Evolutionary conservation across 371 early-diverging fungal genomes (phyloP).

Genomic region (Rhizopus microsporus): DNA sequence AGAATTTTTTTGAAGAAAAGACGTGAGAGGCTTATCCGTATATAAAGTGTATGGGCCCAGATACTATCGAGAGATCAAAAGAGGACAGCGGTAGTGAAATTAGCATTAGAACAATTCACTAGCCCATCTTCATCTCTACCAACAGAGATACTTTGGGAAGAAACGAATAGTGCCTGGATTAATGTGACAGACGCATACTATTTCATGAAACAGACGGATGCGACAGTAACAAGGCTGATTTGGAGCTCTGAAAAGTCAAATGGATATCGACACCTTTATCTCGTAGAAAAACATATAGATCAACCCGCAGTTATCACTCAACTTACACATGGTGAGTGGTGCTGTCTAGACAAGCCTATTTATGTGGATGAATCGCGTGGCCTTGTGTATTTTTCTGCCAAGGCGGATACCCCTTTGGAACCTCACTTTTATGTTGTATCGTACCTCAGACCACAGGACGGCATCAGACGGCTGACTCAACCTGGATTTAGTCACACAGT

Average conservation of each 20-base stretch:
- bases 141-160: conserved; percentile 60
- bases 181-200: conserved; percentile 65
- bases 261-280: conserved; percentile 74
- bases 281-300: conserved; percentile 32
- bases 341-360: conserved; percentile 62
- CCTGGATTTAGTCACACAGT: conserved; percentile 61
- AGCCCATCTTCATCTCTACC: conserved; percentile 5
- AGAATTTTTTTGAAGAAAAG: neutral
- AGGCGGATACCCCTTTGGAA: conserved; percentile 67
- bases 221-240: conserved; percentile 39
- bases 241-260: conserved; percentile 64
- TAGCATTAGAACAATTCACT: conserved; percentile 46
- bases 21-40: too few relatives aligned
- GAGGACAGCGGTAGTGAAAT: conserved; percentile 38
- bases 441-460: conserved; percentile 28
- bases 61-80: conserved; percentile 69
- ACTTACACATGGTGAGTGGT: conserved; percentile 55
- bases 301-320: conserved; percentile 25
- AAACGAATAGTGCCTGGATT: conserved; percentile 62
- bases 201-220: conserved; percentile 33
- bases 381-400: conserved; percentile 74
- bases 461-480: conserved; percentile 50
- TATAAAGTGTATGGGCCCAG: conserved; percentile 66
- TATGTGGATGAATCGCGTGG: conserved; percentile 60
- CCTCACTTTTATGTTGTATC: conserved; percentile 67